These are phyloP conservation scores for Chlorella sp. DNA, from an alignment of 139 green algal genomes.

Conservation along the genomic window DNA sequence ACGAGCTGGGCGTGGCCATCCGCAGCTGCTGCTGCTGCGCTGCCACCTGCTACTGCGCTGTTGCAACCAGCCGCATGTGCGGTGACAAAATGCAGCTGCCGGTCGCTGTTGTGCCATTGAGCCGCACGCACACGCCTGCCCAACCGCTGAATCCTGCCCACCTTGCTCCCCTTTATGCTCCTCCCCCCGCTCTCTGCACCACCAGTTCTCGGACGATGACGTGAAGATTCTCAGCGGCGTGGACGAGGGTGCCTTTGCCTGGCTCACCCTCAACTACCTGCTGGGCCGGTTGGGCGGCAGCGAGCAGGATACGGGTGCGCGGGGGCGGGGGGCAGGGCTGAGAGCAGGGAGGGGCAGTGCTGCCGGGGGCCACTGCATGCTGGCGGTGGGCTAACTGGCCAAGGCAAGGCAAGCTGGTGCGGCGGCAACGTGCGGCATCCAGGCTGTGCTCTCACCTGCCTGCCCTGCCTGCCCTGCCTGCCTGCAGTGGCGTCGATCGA, in stretches of 20 bases:
- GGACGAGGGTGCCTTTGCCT: slow-evolving; percentile 96
- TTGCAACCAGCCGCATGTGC: too few relatives aligned
- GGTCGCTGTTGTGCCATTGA: too few relatives aligned
- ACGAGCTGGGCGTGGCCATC: too few relatives aligned
- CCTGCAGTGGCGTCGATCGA: slow-evolving; percentile 78
- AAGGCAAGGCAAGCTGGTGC: too few relatives aligned
- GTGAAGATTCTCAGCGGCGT: slow-evolving; percentile 77
- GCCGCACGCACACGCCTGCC: too few relatives aligned
- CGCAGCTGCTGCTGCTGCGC: too few relatives aligned
- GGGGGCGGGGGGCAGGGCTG: background rate
- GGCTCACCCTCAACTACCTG: slow-evolving; percentile 99
- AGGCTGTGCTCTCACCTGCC: too few relatives aligned
- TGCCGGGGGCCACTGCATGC: background rate
- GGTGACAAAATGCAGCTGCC: too few relatives aligned
- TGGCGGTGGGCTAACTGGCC: background rate
- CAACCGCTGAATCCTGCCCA: too few relatives aligned
- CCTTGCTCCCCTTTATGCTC: background rate
- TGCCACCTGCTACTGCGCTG: too few relatives aligned
- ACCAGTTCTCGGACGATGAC: slow-evolving; percentile 41
- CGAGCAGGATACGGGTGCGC: slow-evolving; percentile 74
- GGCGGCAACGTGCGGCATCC: too few relatives aligned
- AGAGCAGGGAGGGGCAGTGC: background rate
- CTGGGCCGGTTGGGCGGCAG: slow-evolving; percentile 82
- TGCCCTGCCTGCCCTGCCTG: background rate
- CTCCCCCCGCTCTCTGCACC: background rate